Evolutionary conservation across 2,329 filamentous ascomycete genomes (phyloP).

Genomic region (Zymoseptoria crescenta): DNA sequence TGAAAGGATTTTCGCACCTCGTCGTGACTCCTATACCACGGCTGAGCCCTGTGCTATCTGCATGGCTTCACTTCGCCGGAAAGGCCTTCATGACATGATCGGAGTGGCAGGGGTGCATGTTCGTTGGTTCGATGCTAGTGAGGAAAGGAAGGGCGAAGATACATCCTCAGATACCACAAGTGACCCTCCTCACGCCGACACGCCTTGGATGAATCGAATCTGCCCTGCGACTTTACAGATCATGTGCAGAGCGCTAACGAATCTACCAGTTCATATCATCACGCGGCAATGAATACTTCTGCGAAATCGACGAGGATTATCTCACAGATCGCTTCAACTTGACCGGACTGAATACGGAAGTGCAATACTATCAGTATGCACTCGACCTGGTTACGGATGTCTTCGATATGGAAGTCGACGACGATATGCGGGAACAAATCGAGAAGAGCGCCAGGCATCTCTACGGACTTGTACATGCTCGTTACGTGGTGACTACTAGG

Average conservation of each 20-base stretch:
- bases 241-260: constrained; percentile 6
- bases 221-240: neutral
- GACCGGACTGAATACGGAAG: constrained; percentile 92
- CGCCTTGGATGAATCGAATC: neutral
- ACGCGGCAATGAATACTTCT: constrained; percentile 97
- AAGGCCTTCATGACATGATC: neutral
- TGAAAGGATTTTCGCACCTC: neutral
- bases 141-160: neutral
- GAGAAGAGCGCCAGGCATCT: constrained; percentile 94
- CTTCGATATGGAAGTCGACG: constrained; percentile 96
- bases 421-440: constrained; percentile 95
- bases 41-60: neutral
- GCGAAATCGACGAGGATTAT: constrained; percentile 99
- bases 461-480: constrained; percentile 90
- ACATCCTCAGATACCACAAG: neutral
- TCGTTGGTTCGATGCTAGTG: neutral
- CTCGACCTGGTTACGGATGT: constrained; percentile 96
- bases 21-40: neutral
- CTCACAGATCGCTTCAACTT: constrained; percentile 97
- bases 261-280: constrained; percentile 85
- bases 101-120: neutral
- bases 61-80: neutral
- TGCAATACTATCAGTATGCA: constrained; percentile 98
- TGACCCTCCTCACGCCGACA: neutral
- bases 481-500: constrained; percentile 93